Evolutionary conservation across 345 rosid species (phyloP), one percentile per base, ranked within the genome.

Genomic region (Salix exigua): DNA sequence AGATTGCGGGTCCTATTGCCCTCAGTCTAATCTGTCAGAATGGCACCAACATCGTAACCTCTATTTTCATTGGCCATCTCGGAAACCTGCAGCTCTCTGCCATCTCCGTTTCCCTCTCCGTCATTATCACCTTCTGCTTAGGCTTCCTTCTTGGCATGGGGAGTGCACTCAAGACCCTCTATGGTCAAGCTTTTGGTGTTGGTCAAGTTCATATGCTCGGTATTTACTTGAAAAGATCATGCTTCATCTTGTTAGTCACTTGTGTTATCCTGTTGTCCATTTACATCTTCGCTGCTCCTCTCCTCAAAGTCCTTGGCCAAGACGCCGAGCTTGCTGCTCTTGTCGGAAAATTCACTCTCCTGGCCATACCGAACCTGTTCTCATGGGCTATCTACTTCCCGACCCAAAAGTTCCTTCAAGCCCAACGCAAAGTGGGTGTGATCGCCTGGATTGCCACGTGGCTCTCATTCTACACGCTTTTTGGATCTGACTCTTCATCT

Each of bases 151-250:
- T 92, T 62, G 98, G 98, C 1, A 89, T 90, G 98, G 98, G 93
- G 73, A 94, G 98, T 85, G 98, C 96, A 37, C 86, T 92, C 30
- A 96, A 94, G 78, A 94, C 96, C 28, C 89, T 92, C 0, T 94
- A 94, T 79, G 96, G 98, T 1, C 97, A 94, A 87, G 97, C 97
- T n/a, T 90, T 71, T 83, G 97, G 96, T 18, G 97, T 91, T 1
- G 98, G 98, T 31, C 90, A 91, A 80, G 80, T 89, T 35, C 78
- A 89, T 30, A 75, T 91, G 90, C 88, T 94, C 0, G 98, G 97
- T 2, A 66, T 94, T 25, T 92, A 94, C 73, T 82, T 92, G 96
- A 96, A 92, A 73, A 76, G 98, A 51, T 94, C 98, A 40, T 90
- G 91, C 91, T 72, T 94, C 66, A 90, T 94, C 76, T 74, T 89